Percentiles rank a stretch among this genome's conserved stretches.
Evolutionary conservation across 2,329 filamentous ascomycete genomes (phyloP).

Genomic region (Colletotrichum cuscutae): DNA sequence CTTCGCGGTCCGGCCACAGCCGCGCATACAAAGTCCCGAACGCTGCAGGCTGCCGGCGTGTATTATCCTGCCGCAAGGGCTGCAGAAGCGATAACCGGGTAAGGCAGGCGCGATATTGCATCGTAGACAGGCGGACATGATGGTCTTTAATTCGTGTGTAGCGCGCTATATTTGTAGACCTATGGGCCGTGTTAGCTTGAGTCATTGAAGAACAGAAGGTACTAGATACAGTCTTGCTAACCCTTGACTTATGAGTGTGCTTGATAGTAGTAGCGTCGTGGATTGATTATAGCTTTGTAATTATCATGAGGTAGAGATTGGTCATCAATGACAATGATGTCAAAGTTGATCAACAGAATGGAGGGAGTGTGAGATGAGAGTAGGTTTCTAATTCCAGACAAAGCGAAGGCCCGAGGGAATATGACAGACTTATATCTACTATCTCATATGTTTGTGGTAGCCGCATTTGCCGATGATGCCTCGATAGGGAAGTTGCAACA

Average conservation of each 20-base stretch:
- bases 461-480: background rate
- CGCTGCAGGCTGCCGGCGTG: background rate
- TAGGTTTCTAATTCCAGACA: too few relatives aligned
- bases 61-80: background rate
- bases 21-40: background rate
- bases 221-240: too few relatives aligned
- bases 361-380: too few relatives aligned
- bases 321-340: too few relatives aligned
- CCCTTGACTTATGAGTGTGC: too few relatives aligned
- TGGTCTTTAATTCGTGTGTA: background rate
- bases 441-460: background rate
- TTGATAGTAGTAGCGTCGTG: too few relatives aligned
- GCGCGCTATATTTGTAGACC: too few relatives aligned
- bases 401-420: too few relatives aligned
- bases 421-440: background rate
- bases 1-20: background rate
- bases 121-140: background rate
- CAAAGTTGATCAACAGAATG: too few relatives aligned
- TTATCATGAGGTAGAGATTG: too few relatives aligned
- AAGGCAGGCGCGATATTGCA: background rate
- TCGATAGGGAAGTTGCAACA: background rate
- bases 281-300: too few relatives aligned
- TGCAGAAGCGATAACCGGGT: background rate
- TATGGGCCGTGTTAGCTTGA: background rate
- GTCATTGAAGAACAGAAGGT: too few relatives aligned